phyloP scores from a whole-genome alignment of 306 rosid species.

The Cercis canadensis region DNA sequence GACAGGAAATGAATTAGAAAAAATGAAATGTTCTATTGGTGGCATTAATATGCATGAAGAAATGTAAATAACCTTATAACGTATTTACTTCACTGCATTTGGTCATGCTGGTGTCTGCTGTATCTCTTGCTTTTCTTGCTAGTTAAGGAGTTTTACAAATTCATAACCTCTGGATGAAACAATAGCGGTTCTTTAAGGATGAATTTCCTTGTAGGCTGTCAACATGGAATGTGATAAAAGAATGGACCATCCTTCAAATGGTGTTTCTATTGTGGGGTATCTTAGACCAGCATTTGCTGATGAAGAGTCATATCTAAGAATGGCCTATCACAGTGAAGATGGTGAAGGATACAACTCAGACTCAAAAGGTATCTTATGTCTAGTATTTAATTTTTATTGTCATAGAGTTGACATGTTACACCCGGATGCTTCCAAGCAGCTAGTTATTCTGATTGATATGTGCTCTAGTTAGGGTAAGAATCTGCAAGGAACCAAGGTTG shows the following conservation, averaged over 20 bases:
- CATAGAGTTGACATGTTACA: background rate
- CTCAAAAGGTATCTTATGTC: conserved; percentile 62
- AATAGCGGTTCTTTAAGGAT: conserved; percentile 34
- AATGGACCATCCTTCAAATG: conserved; percentile 86
- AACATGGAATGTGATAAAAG: conserved; percentile 57
- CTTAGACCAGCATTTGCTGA: conserved; percentile 82
- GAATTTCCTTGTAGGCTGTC: conserved; percentile 59
- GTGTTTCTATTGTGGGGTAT: conserved; percentile 84
- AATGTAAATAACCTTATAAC: background rate
- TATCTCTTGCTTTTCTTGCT: background rate
- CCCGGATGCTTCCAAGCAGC: conserved; percentile 9
- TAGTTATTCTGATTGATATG: background rate
- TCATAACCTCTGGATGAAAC: conserved; percentile 33
- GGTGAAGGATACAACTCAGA: conserved; percentile 61
- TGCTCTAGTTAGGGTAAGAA: background rate
- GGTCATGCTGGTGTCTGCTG: background rate
- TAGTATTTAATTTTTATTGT: background rate
- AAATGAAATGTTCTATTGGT: background rate
- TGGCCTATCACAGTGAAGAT: conserved; percentile 55
- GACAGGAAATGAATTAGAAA: background rate
- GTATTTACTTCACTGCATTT: background rate
- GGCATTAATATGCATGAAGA: background rate
- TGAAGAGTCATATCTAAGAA: conserved; percentile 73
- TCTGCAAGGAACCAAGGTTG: background rate
- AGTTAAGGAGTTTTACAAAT: conserved; percentile 12